Evolutionary conservation across 768 basidiomycete genomes (phyloP).

Genomic region (Clitopilus hobsonii): DNA sequence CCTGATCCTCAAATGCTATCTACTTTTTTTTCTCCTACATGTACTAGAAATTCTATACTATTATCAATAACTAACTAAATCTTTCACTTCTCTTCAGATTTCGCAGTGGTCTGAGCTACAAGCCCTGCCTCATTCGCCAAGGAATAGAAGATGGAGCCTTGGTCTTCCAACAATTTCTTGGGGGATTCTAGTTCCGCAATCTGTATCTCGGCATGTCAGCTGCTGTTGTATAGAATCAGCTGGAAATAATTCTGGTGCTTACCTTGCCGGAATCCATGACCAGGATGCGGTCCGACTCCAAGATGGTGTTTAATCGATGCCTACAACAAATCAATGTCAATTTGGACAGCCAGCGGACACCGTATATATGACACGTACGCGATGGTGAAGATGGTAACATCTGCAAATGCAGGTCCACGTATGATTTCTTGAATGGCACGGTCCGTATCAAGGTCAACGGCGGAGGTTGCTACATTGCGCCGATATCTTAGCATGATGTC

Average conservation of each 20-base stretch:
- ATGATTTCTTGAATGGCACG: constrained; percentile 86
- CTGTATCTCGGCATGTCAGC: constrained; percentile 17
- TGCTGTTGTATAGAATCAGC: background rate
- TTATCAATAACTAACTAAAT: background rate
- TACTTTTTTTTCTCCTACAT: background rate
- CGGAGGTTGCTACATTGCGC: constrained; percentile 62
- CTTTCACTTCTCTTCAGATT: background rate
- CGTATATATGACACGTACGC: constrained; percentile 50
- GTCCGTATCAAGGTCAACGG: constrained; percentile 89
- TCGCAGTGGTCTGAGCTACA: background rate
- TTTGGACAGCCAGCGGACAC: background rate
- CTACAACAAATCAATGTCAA: constrained; percentile 25
- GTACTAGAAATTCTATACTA: background rate
- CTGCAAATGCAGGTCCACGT: constrained; percentile 67
- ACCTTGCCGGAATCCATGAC: constrained; percentile 81
- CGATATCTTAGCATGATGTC: constrained; percentile 5
- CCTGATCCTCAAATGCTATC: background rate
- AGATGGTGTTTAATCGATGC: constrained; percentile 79
- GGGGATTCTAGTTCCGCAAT: constrained; percentile 83
- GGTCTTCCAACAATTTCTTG: constrained; percentile 51
- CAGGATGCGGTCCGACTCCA: constrained; percentile 75
- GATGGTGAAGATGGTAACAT: constrained; percentile 83
- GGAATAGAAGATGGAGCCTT: constrained; percentile 53
- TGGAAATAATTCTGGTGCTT: constrained; percentile 9
- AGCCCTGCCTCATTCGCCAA: constrained; percentile 66